These are phyloP conservation scores for Arabidopsis lyrata DNA, from an alignment of 441 rosid genomes.

Conservation along the genomic window DNA sequence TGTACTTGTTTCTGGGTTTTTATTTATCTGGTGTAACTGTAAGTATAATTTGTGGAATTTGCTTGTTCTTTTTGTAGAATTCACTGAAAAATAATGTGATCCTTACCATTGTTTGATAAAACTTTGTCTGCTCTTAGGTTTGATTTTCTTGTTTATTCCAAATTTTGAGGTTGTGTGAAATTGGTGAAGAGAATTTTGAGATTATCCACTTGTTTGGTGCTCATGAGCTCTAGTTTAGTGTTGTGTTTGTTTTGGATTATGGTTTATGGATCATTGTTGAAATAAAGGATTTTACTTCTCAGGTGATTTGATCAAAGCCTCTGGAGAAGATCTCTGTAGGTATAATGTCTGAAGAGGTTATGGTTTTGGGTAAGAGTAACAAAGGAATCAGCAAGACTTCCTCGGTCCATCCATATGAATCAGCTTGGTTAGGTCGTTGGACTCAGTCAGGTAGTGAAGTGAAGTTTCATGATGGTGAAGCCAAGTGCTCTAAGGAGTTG, in stretches of 20 bases:
- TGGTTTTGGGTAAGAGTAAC: constrained; percentile 35
- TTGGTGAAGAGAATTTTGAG: not conserved
- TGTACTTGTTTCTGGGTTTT: not conserved
- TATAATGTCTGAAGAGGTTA: constrained; percentile 41
- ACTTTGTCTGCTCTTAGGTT: not conserved
- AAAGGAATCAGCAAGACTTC: constrained; percentile 36
- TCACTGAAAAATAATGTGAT: not conserved
- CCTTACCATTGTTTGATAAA: not conserved
- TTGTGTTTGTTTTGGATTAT: not conserved
- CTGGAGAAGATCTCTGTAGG: constrained; percentile 24
- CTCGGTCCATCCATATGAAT: constrained; percentile 33
- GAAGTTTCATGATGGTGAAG: constrained; percentile 3
- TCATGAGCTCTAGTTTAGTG: not conserved
- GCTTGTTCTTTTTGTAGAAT: not conserved
- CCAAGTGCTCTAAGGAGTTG: constrained; percentile 20
- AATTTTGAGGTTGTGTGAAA: constrained; percentile 19
- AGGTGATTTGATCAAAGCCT: constrained; percentile 26
- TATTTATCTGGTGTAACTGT: not conserved
- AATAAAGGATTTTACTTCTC: not conserved
- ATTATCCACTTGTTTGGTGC: not conserved
- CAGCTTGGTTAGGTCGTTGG: constrained; percentile 50
- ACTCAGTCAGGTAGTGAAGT: constrained; percentile 29
- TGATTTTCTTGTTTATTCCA: not conserved
- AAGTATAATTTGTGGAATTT: not conserved
- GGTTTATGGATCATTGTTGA: constrained; percentile 2